Base-by-base conservation (phyloP, 2,329 filamentous ascomycete species). In the Xylaria sp. region DNA sequence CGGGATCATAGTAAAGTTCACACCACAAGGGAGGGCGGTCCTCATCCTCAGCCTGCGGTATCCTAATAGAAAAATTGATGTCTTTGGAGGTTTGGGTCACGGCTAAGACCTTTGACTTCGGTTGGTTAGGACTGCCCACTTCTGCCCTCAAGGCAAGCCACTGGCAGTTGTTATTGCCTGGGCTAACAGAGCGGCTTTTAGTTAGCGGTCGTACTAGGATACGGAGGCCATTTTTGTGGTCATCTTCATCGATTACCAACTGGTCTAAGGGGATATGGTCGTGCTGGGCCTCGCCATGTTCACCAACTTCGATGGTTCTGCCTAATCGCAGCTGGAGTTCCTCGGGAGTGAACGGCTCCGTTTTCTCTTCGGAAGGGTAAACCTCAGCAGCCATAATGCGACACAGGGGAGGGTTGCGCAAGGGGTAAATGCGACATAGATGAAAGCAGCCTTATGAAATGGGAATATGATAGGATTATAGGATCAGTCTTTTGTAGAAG, bases 11-110 rank as follows among this genome's bases (percentile, higher is more conserved):
- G 71, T 87, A 88, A 39, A 89, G 78, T 74, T 88, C 85, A 74
- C 85, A 88, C 84, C 84, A 87, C n/a, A 88, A 72, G 4, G 83
- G 81, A 17, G 85, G 84, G 17, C 83, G 78, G 7, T 79, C 78
- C 50, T 81, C 80, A 49, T 77, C 77, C 64, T 83, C 80, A 45
- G 79, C 77, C 57, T 77, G 79, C 63, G 86, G 86, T 63, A 88
- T 86, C 56, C 83, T 80, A 67, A 88, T 85, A 44, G 84, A 85
- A 73, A 88, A 88, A 68, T 87, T 88, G 80, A 87, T 87, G 75
- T 88, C 86, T 72, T 83, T 83, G 67, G 83, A 81, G 5, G 86
- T 88, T 79, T 89, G 86, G 71, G 85, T 87, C 73, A 89, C 86
- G 39, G 86, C 86, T 29, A 89, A 77, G 54, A 88, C 86, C 73